A percentile compares a stretch with the other conserved stretches of the same genome.
These are phyloP conservation scores for Mallotus repandus DNA, from an alignment of 441 rosid genomes.

Conservation along the genomic window DNA sequence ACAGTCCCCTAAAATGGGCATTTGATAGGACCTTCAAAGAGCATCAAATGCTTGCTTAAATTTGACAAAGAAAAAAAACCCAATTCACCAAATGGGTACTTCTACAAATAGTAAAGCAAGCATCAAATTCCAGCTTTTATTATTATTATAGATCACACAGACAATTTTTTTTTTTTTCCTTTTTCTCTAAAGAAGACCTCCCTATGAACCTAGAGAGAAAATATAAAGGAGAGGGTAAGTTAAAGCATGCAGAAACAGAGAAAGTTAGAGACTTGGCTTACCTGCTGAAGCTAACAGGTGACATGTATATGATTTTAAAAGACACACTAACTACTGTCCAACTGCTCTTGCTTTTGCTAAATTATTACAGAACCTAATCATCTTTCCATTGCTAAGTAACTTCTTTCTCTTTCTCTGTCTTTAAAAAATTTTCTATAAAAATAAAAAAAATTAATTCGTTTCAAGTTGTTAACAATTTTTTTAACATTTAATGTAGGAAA, in stretches of 20 bases:
- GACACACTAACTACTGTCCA: slow-evolving; percentile 57
- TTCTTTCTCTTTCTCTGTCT: slow-evolving; percentile 8
- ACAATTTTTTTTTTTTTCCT: neutral
- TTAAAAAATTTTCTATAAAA: too few species aligned
- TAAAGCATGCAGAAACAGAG: slow-evolving; percentile 26
- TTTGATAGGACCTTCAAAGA: slow-evolving; percentile 29
- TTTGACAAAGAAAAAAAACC: slow-evolving; percentile 34
- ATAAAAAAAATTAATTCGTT: too few species aligned
- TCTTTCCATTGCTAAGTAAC: slow-evolving; percentile 20
- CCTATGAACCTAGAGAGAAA: slow-evolving; percentile 35
- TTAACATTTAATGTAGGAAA: too few species aligned
- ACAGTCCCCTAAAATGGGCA: slow-evolving; percentile 39
- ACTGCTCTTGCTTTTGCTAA: slow-evolving; percentile 58
- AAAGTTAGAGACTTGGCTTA: slow-evolving; percentile 36
- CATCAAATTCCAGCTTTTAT: slow-evolving; percentile 60
- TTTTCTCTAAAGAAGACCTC: neutral
- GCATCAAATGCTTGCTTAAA: slow-evolving; percentile 64
- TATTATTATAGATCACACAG: slow-evolving; percentile 30
- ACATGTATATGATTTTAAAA: slow-evolving; percentile 47
- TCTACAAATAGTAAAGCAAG: slow-evolving; percentile 48
- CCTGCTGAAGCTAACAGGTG: slow-evolving; percentile 54
- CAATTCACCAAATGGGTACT: slow-evolving; percentile 44
- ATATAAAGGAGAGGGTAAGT: slow-evolving; percentile 1
- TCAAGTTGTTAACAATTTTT: too few species aligned
- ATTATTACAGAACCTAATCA: slow-evolving; percentile 70